Evolutionary conservation across 2,329 filamentous ascomycete genomes (phyloP).

Genomic region (Neofusicoccum cordaticola): DNA sequence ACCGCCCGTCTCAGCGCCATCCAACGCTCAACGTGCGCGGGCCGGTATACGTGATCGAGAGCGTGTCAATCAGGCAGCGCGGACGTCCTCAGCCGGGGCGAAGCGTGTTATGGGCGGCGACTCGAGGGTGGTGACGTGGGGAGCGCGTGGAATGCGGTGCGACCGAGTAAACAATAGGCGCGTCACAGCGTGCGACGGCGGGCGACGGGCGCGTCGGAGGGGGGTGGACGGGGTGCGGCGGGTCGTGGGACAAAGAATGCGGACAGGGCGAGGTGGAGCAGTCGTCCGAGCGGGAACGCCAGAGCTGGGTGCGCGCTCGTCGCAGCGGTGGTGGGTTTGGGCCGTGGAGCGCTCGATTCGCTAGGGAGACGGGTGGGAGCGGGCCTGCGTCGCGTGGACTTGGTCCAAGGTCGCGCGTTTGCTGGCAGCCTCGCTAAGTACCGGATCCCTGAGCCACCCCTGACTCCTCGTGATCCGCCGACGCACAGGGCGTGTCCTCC

Average conservation of each 20-base stretch:
- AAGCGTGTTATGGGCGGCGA: conserved; percentile 13
- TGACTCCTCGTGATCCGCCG: conserved; percentile 6
- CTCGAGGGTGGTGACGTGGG: conserved; percentile 12
- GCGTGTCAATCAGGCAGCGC: conserved; percentile 9
- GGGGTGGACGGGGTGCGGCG: neutral
- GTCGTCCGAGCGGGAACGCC: neutral
- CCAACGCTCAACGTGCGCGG: conserved; percentile 14
- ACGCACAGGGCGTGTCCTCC: neutral
- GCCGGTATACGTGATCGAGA: conserved; percentile 1
- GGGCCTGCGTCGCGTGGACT: neutral
- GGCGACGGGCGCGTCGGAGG: conserved; percentile 7
- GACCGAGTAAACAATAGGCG: conserved; percentile 18
- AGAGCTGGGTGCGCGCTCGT: conserved; percentile 1
- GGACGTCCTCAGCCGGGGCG: neutral
- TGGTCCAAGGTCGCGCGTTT: conserved; percentile 10
- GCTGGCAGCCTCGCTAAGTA: conserved; percentile 2
- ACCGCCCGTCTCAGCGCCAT: conserved; percentile 17
- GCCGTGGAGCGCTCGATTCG: conserved; percentile 6
- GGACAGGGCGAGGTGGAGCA: neutral
- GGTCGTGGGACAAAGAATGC: conserved; percentile 13
- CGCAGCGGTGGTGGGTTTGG: conserved; percentile 3
- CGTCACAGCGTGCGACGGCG: conserved; percentile 10
- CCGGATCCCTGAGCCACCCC: conserved; percentile 12
- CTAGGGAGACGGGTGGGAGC: conserved; percentile 6
- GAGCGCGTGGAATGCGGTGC: conserved; percentile 17